Evolutionary conservation across 2,329 filamentous ascomycete species (phyloP).

Genomic region (Pseudogymnoascus destructans): DNA sequence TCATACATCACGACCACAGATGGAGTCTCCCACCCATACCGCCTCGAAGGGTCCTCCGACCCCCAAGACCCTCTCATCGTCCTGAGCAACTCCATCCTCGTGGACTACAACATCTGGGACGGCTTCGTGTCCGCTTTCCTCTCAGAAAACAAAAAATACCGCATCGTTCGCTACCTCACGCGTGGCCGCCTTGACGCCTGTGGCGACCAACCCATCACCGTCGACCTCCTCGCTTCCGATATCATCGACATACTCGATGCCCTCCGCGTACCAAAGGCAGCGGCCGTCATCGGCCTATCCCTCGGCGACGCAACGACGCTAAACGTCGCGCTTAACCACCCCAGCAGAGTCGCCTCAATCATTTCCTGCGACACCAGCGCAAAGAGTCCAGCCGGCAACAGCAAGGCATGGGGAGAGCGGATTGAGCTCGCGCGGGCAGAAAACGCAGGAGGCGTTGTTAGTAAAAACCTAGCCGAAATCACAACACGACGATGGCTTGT

Average conservation of each 20-base stretch:
- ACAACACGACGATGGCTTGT: slow-evolving; percentile 71
- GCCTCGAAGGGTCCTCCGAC: slow-evolving; percentile 58
- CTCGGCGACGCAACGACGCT: slow-evolving; percentile 70
- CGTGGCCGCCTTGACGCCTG: slow-evolving; percentile 38
- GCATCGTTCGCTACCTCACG: slow-evolving; percentile 63
- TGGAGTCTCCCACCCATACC: slow-evolving; percentile 56
- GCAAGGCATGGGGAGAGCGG: slow-evolving; percentile 66
- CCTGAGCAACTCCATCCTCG: slow-evolving; percentile 69
- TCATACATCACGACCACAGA: slow-evolving; percentile 59
- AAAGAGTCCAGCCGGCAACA: slow-evolving; percentile 58
- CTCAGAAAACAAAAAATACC: slow-evolving; percentile 35
- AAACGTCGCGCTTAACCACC: slow-evolving; percentile 56
- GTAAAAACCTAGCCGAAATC: slow-evolving; percentile 48
- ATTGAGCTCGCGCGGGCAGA: slow-evolving; percentile 48
- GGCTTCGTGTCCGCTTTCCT: slow-evolving; percentile 39
- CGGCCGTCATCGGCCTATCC: slow-evolving; percentile 61
- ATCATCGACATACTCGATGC: slow-evolving; percentile 52
- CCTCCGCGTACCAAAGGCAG: slow-evolving; percentile 53
- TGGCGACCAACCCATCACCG: slow-evolving; percentile 19
- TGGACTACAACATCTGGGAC: slow-evolving; percentile 71
- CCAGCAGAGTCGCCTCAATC: slow-evolving; percentile 44
- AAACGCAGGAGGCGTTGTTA: slow-evolving; percentile 41
- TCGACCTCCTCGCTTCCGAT: slow-evolving; percentile 53
- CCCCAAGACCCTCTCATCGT: slow-evolving; percentile 58
- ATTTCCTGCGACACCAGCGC: slow-evolving; percentile 71